These are phyloP conservation scores for Rhodotorula sp. DNA, from an alignment of 1,284 basidiomycete genomes.

Conservation along the genomic window DNA sequence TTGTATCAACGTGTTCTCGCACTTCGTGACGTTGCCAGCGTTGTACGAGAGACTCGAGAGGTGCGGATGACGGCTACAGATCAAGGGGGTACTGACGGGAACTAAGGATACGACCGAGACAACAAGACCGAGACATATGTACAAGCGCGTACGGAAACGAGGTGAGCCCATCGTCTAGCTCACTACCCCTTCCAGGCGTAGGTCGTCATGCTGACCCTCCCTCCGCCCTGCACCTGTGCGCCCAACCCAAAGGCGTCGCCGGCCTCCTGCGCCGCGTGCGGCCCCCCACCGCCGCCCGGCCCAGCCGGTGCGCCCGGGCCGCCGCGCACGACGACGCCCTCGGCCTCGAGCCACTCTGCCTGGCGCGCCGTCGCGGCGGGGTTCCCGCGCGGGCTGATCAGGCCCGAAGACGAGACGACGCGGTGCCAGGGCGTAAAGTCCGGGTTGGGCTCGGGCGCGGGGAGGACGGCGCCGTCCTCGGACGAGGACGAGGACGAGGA, in stretches of 20 bases:
- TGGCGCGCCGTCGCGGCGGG: slow-evolving; percentile 27
- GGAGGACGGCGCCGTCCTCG: slow-evolving; percentile 10
- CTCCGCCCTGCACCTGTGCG: slow-evolving; percentile 15
- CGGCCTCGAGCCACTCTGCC: slow-evolving; percentile 39
- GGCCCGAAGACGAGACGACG: slow-evolving; percentile 35
- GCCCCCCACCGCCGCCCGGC: neutral
- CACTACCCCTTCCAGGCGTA: slow-evolving; percentile 22
- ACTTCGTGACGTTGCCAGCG: no score
- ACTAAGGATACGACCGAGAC: no score
- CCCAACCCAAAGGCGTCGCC: slow-evolving; percentile 28
- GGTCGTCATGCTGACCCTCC: slow-evolving; percentile 21
- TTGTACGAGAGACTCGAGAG: no score
- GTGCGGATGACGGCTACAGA: no score
- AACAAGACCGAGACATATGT: no score
- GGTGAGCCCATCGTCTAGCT: neutral
- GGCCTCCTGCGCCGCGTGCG: neutral
- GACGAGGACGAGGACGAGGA: neutral
- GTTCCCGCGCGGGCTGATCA: slow-evolving; percentile 42
- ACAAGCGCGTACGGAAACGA: no score
- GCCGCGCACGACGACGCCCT: slow-evolving; percentile 12
- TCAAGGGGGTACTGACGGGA: no score
- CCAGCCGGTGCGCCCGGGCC: neutral
- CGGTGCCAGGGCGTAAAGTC: slow-evolving; percentile 42
- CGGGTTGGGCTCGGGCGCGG: slow-evolving; percentile 29
- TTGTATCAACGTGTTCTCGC: no score